A percentile compares a stretch with the other conserved stretches of the same genome.
Conservation (phyloP, 148 eudicot genomes). For the Heliosperma pusillum region DNA sequence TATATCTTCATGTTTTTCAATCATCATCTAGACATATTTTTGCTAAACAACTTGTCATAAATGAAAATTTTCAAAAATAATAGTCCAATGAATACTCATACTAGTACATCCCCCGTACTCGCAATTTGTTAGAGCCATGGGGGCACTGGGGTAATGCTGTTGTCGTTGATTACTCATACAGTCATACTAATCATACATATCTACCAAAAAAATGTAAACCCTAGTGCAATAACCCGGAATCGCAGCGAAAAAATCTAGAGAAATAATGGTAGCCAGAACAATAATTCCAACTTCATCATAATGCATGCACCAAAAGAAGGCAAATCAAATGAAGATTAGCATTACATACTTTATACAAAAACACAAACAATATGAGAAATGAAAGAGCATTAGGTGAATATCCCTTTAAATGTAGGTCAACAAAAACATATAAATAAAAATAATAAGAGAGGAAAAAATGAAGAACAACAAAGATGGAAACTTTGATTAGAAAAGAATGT, state of each 20-base stretch:
- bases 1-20: background rate
- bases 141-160: too few relatives aligned
- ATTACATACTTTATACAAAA: background rate
- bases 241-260: too few relatives aligned
- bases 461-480: slow-evolving; percentile 16
- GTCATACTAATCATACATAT: background rate
- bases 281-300: too few relatives aligned
- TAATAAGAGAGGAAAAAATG: background rate
- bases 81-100: background rate
- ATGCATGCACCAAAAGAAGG: background rate
- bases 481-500: slow-evolving; percentile 16
- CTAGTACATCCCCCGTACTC: too few relatives aligned
- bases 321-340: background rate
- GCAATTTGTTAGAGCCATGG: too few relatives aligned
- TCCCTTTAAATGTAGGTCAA: background rate
- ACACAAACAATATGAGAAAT: background rate
- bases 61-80: background rate
- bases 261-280: too few relatives aligned
- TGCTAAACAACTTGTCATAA: background rate
- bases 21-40: background rate
- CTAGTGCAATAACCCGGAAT: too few relatives aligned
- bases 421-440: background rate
- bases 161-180: too few relatives aligned
- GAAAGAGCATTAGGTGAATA: slow-evolving; percentile 8
- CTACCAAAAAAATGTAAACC: background rate